phyloP scores from a whole-genome alignment of 108 stramenopile species.

The Conticribra guillardii region DNA sequence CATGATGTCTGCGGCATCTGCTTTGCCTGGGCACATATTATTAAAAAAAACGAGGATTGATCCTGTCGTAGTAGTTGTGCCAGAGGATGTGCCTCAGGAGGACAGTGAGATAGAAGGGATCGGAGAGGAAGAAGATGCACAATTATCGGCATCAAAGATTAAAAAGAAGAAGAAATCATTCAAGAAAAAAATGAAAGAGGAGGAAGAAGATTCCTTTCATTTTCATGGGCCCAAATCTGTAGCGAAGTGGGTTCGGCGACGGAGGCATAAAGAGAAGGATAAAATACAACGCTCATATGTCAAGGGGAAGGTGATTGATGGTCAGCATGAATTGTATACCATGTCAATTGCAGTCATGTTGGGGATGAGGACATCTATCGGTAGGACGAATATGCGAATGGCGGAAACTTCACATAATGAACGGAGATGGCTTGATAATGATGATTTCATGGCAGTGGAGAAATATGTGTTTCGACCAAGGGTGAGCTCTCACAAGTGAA shows the following conservation, averaged over 20 bases:
- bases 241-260: slow-evolving; percentile 28
- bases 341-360: slow-evolving; percentile 98
- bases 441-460: slow-evolving; percentile 92
- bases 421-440: slow-evolving; percentile 63
- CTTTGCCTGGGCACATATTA: slow-evolving; percentile 47
- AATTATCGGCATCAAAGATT: background rate
- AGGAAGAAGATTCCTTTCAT: slow-evolving; percentile 26
- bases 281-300: slow-evolving; percentile 56
- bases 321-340: slow-evolving; percentile 93
- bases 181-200: slow-evolving; percentile 1
- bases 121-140: slow-evolving; percentile 48
- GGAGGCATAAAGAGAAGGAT: slow-evolving; percentile 1
- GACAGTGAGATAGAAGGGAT: slow-evolving; percentile 10
- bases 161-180: slow-evolving; percentile 17
- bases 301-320: slow-evolving; percentile 93
- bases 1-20: background rate
- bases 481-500: slow-evolving; percentile 29
- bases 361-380: slow-evolving; percentile 90
- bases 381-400: slow-evolving; percentile 72
- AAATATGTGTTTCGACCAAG: slow-evolving; percentile 93
- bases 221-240: slow-evolving; percentile 41
- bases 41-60: slow-evolving; percentile 46
- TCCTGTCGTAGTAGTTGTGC: slow-evolving; percentile 57
- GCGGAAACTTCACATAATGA: slow-evolving; percentile 46
- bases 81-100: slow-evolving; percentile 2